Conservation (phyloP, 2,329 filamentous ascomycete species). For the Pseudogymnoascus sp. region DNA sequence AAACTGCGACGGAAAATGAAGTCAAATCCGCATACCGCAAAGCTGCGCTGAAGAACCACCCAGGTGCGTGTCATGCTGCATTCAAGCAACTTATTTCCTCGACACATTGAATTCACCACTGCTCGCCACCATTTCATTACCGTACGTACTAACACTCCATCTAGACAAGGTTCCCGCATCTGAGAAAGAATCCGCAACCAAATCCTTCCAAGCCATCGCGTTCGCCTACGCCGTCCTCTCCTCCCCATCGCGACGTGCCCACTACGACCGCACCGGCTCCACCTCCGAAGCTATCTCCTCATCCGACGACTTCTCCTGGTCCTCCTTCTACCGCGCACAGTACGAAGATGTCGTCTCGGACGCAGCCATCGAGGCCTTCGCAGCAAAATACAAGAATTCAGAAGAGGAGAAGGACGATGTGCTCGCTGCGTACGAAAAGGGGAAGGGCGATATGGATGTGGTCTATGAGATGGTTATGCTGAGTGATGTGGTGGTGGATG, state of each 20-base stretch:
- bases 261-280: conserved; percentile 85
- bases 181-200: conserved; percentile 64
- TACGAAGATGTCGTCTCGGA: conserved; percentile 68
- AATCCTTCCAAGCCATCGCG: conserved; percentile 80
- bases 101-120: background rate
- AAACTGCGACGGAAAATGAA: conserved; percentile 64
- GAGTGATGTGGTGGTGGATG: conserved; percentile 74
- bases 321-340: conserved; percentile 78
- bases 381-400: conserved; percentile 71
- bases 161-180: conserved; percentile 67
- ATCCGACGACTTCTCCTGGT: conserved; percentile 78
- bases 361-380: conserved; percentile 68
- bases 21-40: conserved; percentile 91
- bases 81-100: background rate
- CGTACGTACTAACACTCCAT: conserved; percentile 4
- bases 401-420: conserved; percentile 78
- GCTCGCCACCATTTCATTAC: background rate
- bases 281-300: conserved; percentile 68
- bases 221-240: conserved; percentile 93
- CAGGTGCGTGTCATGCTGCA: conserved; percentile 45
- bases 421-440: conserved; percentile 64
- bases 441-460: conserved; percentile 65
- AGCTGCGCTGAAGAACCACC: conserved; percentile 78
- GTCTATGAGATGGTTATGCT: conserved; percentile 83
- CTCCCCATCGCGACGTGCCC: conserved; percentile 67